Evolutionary conservation across 805 yeast genomes (phyloP).

Genomic region (Cyberlindnera xishuangbannaensis): DNA sequence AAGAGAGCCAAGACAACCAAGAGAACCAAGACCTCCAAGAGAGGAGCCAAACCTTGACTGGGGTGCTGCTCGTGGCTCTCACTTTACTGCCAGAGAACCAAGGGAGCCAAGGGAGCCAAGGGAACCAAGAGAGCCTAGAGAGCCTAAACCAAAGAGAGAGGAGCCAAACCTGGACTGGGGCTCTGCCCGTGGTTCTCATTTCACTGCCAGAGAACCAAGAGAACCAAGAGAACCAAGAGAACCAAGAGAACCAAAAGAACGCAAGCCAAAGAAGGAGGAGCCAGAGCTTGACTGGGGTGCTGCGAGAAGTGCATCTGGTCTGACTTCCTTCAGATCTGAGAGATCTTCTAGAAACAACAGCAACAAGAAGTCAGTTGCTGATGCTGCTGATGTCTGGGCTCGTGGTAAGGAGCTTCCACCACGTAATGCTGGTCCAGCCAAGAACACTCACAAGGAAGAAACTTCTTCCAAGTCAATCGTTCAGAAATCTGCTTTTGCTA

Average conservation of each 20-base stretch:
- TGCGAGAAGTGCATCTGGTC: slow-evolving; percentile 29
- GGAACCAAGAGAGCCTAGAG: slow-evolving; percentile 26
- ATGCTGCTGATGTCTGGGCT: slow-evolving; percentile 39
- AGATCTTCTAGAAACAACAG: slow-evolving; percentile 19
- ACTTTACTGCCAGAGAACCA: slow-evolving; percentile 24
- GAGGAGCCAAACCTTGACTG: slow-evolving; percentile 47
- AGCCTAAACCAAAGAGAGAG: slow-evolving; percentile 27
- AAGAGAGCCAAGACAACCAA: slow-evolving; percentile 23
- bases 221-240: slow-evolving; percentile 23
- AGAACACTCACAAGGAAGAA: slow-evolving; percentile 19
- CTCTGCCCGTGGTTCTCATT: slow-evolving; percentile 31
- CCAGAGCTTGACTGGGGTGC: slow-evolving; percentile 57
- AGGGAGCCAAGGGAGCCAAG: slow-evolving; percentile 23
- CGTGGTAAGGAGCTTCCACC: slow-evolving; percentile 12
- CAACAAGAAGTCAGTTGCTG: slow-evolving; percentile 32
- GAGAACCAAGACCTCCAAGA: slow-evolving; percentile 31
- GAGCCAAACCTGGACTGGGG: slow-evolving; percentile 42
- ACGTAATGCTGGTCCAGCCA: slow-evolving; percentile 6
- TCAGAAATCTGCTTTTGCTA: slow-evolving; percentile 44
- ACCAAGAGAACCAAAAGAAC: slow-evolving; percentile 22
- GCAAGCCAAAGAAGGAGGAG: slow-evolving; percentile 38
- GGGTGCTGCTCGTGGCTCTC: slow-evolving; percentile 26
- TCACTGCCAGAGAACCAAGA: slow-evolving; percentile 30
- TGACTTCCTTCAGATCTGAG: slow-evolving; percentile 29
- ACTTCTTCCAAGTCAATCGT: slow-evolving; percentile 24